These are phyloP conservation scores for Plasmodiophora brassicae DNA, from an alignment of 208 protist species.

Conservation along the genomic window DNA sequence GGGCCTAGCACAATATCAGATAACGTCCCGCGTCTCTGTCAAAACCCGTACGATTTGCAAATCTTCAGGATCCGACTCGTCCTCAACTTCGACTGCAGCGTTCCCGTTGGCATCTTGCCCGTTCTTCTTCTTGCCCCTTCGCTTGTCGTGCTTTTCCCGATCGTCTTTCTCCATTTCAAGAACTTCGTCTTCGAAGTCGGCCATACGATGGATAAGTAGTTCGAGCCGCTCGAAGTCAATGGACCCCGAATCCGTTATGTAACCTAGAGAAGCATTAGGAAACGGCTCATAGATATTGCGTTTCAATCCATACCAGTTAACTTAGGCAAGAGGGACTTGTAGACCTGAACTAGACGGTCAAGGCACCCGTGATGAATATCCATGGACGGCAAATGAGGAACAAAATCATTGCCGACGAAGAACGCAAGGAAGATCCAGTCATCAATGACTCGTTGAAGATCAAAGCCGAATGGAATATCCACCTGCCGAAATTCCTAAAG, in stretches of 20 bases:
- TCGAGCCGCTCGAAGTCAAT: neutral
- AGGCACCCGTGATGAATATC: slow-evolving; percentile 73
- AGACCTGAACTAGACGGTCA: neutral
- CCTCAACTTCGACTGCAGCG: neutral
- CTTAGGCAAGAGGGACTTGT: neutral
- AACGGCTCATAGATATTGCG: neutral
- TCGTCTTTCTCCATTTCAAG: neutral
- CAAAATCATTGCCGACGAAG: slow-evolving; percentile 98
- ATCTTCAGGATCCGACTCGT: neutral
- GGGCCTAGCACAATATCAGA: neutral
- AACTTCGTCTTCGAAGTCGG: slow-evolving; percentile 29
- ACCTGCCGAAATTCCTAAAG: neutral
- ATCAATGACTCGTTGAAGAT: slow-evolving; percentile 93
- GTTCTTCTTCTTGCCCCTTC: neutral
- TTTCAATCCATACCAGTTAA: neutral
- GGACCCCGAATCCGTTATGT: neutral
- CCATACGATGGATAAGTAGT: neutral
- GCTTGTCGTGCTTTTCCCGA: neutral
- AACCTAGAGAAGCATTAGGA: neutral
- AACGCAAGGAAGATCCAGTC: slow-evolving; percentile 99
- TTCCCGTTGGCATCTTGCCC: neutral
- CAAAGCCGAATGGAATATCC: slow-evolving; percentile 52
- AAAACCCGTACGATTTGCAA: neutral
- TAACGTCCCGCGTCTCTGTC: neutral
- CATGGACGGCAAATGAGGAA: slow-evolving; percentile 93